Conservation (phyloP, 2,329 filamentous ascomycete genomes). For the Pyrenochaeta sp. region DNA sequence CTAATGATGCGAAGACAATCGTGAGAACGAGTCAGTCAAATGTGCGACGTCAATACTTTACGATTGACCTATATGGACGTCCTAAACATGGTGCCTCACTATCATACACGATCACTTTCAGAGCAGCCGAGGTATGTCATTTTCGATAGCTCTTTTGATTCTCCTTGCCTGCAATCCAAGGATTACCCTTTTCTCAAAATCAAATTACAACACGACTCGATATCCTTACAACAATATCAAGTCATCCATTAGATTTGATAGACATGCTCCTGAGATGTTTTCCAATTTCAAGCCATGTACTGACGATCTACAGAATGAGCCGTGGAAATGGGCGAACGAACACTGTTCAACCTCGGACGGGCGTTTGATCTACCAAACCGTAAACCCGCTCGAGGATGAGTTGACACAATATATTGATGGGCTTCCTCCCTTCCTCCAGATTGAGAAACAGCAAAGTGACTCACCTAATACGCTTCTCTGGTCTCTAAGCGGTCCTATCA, state of each 20-base stretch:
- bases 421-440: conserved; percentile 64
- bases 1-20: conserved; percentile 32
- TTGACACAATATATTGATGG: conserved; percentile 66
- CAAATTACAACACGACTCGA: no score
- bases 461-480: conserved; percentile 75
- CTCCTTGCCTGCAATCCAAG: no score
- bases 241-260: no score
- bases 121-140: conserved; percentile 50
- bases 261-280: no score
- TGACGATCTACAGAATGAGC: conserved; percentile 44
- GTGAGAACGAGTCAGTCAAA: conserved; percentile 20
- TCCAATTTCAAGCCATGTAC: background rate
- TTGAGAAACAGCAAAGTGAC: conserved; percentile 68
- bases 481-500: conserved; percentile 67
- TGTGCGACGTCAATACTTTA: conserved; percentile 62
- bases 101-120: conserved; percentile 77
- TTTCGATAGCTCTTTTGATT: no score
- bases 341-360: conserved; percentile 71
- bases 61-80: conserved; percentile 55
- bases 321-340: conserved; percentile 77
- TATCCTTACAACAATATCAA: background rate
- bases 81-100: conserved; percentile 58
- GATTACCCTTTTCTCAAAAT: no score
- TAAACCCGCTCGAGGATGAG: conserved; percentile 46
- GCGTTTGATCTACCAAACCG: conserved; percentile 62